A percentile compares a stretch with the other conserved stretches of the same genome.
Conservation (phyloP, 148 eudicot species). For the Persicaria maculosa region DNA sequence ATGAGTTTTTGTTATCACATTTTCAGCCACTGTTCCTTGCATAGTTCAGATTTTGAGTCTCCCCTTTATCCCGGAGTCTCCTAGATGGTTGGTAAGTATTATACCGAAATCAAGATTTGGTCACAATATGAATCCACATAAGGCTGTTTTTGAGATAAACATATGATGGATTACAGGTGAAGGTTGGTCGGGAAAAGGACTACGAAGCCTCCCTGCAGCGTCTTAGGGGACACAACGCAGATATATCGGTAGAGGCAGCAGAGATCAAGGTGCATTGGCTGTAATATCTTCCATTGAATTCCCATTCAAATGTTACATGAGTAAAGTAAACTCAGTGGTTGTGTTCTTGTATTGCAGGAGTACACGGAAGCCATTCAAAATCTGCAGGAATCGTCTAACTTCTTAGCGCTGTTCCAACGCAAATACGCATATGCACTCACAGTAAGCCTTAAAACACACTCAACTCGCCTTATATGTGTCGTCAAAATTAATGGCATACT, state of each 20-base stretch:
- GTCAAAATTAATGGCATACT: background rate
- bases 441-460: slow-evolving; percentile 16
- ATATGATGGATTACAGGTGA: slow-evolving; percentile 34
- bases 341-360: slow-evolving; percentile 16
- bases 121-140: background rate
- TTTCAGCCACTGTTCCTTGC: slow-evolving; percentile 47
- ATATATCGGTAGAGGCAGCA: slow-evolving; percentile 52
- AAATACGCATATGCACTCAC: slow-evolving; percentile 35
- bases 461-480: no score
- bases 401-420: slow-evolving; percentile 24
- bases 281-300: background rate
- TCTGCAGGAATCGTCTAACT: slow-evolving; percentile 13
- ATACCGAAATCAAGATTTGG: background rate
- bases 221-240: slow-evolving; percentile 49
- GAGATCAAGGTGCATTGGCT: slow-evolving; percentile 44
- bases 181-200: slow-evolving; percentile 37
- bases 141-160: background rate
- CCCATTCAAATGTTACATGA: background rate
- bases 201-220: slow-evolving; percentile 31
- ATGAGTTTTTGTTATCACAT: background rate
- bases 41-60: slow-evolving; percentile 39
- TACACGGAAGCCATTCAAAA: slow-evolving; percentile 20
- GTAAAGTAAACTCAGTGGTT: background rate
- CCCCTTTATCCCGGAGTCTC: slow-evolving; percentile 61
- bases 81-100: slow-evolving; percentile 62